phyloP scores from a whole-genome alignment of 129 eudicot species.

The Flaveria brownii region DNA sequence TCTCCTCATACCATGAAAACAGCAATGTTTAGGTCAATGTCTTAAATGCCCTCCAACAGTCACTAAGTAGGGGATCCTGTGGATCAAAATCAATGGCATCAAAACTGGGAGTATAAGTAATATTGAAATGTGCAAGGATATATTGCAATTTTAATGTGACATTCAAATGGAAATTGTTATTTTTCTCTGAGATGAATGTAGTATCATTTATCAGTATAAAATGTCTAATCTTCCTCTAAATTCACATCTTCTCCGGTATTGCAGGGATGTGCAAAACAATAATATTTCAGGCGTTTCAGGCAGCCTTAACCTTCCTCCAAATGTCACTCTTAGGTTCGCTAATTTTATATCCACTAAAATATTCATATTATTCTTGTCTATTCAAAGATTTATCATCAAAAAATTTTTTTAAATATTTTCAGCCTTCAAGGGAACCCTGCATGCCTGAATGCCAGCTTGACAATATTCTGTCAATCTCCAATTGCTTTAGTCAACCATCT shows the following conservation, averaged over 20 bases:
- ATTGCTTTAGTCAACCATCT: slow-evolving; percentile 31
- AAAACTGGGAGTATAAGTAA: slow-evolving; percentile 3
- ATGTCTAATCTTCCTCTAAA: slow-evolving; percentile 19
- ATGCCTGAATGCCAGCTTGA: slow-evolving; percentile 51
- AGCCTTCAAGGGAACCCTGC: slow-evolving; percentile 86
- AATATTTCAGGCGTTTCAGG: slow-evolving; percentile 63
- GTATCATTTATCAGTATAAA: slow-evolving; percentile 4
- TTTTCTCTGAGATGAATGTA: too few relatives aligned
- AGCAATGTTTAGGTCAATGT: too few relatives aligned
- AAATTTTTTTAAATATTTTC: slow-evolving; percentile 13
- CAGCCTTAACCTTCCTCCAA: slow-evolving; percentile 46
- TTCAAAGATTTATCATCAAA: not conserved
- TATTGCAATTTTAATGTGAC: not conserved
- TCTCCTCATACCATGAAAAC: too few relatives aligned
- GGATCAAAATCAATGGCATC: not conserved
- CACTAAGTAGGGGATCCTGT: not conserved
- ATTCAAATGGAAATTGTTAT: too few relatives aligned
- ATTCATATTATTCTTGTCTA: slow-evolving; percentile 5
- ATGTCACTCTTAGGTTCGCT: slow-evolving; percentile 72
- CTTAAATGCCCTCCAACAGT: not conserved
- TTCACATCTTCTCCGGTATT: slow-evolving; percentile 23
- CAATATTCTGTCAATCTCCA: slow-evolving; percentile 43
- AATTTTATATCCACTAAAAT: not conserved
- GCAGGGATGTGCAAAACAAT: slow-evolving; percentile 81
- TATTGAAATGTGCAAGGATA: slow-evolving; percentile 1